Evolutionary conservation across 1,139 yeast genomes (phyloP).

Genomic region (Williopsis jadinii): DNA sequence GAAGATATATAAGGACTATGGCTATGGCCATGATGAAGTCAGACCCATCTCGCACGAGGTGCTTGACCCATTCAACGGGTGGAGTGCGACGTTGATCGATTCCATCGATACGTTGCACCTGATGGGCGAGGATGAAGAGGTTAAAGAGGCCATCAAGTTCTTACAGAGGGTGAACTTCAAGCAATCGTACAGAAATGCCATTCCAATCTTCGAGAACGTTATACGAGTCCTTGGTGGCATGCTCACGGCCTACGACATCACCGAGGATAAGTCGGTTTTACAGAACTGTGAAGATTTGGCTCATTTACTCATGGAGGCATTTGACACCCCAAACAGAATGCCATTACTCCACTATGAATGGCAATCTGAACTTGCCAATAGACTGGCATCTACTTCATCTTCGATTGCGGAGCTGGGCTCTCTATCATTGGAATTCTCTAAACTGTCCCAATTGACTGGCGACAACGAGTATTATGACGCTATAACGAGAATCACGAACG

Average conservation of each 20-base stretch:
- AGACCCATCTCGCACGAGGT: conserved; percentile 29
- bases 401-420: conserved; percentile 66
- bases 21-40: conserved; percentile 65
- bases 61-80: conserved; percentile 36
- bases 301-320: conserved; percentile 60
- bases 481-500: conserved; percentile 36
- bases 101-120: conserved; percentile 61
- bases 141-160: conserved; percentile 43
- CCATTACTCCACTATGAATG: conserved; percentile 63
- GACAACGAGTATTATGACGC: conserved; percentile 43
- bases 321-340: conserved; percentile 61
- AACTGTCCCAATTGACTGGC: conserved; percentile 60
- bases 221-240: conserved; percentile 71
- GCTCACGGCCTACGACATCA: conserved; percentile 60
- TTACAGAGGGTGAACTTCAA: conserved; percentile 49
- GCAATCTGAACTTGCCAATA: conserved; percentile 39
- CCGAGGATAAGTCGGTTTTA: conserved; percentile 46
- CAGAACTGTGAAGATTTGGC: conserved; percentile 58
- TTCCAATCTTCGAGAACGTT: conserved; percentile 68
- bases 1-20: conserved; percentile 50
- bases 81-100: conserved; percentile 54
- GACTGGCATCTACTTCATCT: conserved; percentile 39
- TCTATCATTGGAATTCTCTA: conserved; percentile 61
- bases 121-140: conserved; percentile 52
- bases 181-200: conserved; percentile 30